These are phyloP conservation scores for Kodamaea jinghongensis DNA, from an alignment of 805 yeast species.

Conservation along the genomic window DNA sequence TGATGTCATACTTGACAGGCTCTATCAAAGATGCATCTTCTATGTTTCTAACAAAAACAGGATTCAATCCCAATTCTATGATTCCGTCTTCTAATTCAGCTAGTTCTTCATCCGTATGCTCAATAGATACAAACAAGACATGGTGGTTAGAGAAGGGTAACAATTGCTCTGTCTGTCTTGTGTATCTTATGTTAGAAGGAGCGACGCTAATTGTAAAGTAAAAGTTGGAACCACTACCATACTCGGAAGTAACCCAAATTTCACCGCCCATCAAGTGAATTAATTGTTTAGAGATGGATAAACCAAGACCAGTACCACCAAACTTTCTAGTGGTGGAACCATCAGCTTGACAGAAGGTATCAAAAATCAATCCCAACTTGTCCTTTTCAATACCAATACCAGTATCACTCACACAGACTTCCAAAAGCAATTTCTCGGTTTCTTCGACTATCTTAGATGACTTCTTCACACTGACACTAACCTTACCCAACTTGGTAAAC, in stretches of 20 bases:
- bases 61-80: conserved; percentile 55
- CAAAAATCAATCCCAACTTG: conserved; percentile 80
- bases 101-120: conserved; percentile 51
- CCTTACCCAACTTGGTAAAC: conserved; percentile 81
- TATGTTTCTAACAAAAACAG: conserved; percentile 55
- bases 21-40: conserved; percentile 55
- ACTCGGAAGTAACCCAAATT: conserved; percentile 82
- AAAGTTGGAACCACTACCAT: conserved; percentile 80
- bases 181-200: conserved; percentile 61
- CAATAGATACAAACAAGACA: conserved; percentile 67
- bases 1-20: conserved; percentile 70
- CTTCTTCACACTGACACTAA: conserved; percentile 68
- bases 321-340: conserved; percentile 90
- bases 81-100: conserved; percentile 52
- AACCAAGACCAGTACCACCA: conserved; percentile 90
- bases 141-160: conserved; percentile 71
- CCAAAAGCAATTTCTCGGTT: conserved; percentile 51
- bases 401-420: conserved; percentile 85
- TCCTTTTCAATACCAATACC: conserved; percentile 89
- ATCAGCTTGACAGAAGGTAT: conserved; percentile 90
- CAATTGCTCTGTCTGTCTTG: conserved; percentile 64
- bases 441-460: conserved; percentile 30
- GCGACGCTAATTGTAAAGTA: conserved; percentile 79
- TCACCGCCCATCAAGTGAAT: conserved; percentile 93
- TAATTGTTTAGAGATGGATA: conserved; percentile 81